Base-by-base conservation (phyloP, 495 filamentous ascomycete genomes). In the Penicilliopsis zonata region DNA sequence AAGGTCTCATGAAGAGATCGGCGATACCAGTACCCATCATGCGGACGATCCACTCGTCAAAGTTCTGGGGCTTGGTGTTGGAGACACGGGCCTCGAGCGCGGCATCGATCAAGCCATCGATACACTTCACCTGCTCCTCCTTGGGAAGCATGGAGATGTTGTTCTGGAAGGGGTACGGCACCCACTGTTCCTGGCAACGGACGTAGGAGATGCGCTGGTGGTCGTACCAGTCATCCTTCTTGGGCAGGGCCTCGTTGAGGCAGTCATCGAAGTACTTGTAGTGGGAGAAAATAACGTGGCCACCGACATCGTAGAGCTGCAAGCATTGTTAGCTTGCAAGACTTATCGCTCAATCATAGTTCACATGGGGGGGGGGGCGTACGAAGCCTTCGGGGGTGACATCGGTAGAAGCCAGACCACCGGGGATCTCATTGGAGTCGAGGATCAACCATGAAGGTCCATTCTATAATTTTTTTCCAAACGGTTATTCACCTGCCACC, bases 201-300 rank as follows among this genome's bases (percentile, higher is more conserved):
- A 98, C 88, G 59, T 96, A 98, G 37, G 90, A 98, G 61, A 98
- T 86, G 61, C 90, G 87, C 65, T 98, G 81, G 69, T 98, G 90
- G 34, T 75, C 85, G 59, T 84, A 94, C 90, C 90, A 98, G 67
- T 98, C 92, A 31, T 82, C 76, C 31, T 81, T 72, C 57, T 86
- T 83, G 42, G 90, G 92, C 27, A 98, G 75, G 35, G 90, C 90
- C 67, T 98, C 87, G 51, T 94, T 68, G 55, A 98, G 82, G 67
- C 85, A 93, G 66, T 98, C 92, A 63, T 98, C 90, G 57, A 98
- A 98, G 77, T 98, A 98, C 64, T 94, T 94, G 77, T 96, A 98
- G 73, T 98, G 90, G 39, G 90, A 98, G 74, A 98, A 98, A 61
- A 98, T 96, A 64, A 98, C 90, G 63, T 98, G 90, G 46, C 90